Evolutionary conservation across 352 stramenopile genomes (phyloP), one percentile per base, ranked within the genome.

Genomic region (Globisporangium ultimum): DNA sequence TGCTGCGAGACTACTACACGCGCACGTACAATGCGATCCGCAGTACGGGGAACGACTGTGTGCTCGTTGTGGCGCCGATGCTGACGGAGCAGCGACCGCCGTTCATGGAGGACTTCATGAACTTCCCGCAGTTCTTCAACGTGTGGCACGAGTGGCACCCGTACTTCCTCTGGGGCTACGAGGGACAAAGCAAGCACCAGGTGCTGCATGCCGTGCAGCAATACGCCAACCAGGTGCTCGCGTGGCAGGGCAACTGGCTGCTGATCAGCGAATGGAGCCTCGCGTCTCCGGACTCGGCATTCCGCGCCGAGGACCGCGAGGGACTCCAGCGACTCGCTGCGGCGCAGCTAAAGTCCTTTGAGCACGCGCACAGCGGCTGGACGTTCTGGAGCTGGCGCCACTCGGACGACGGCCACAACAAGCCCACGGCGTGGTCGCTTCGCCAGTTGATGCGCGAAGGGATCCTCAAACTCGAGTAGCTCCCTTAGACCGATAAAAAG

Each of bases 301-400:
- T 93, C 53, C 68, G 72, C 1, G 53, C 61, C 38, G 68, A 81
- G 10, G 74, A 92, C 59, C 71, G 68, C 41, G 10, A 64, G 17
- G 55, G 70, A 36, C 56, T 90, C 49, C 61, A 76, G 53, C 64
- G 71, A 20, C 87, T 92, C 22, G 86, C 77, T 0, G 60, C 72
- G 18, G 76, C 78, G 0, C 81, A 91, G 60, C 67, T 91, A 6
- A 55, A 80, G 21, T 74, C 74, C 0, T 89, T 92, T 43, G 63
- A 61, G 28, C 61, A 76, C 7, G 84, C 84, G 17, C 80, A 91
- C 51, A 74, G 78, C 3, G 85, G 85, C n/a, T 95, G 83, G 84
- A 83, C 86, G 24, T 95, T 95, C 70, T 95, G 86, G 86, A 89
- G 71, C 38, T 95, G 86, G 86, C 76, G 78, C 32, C 84, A 93